Evolutionary conservation across 2,329 filamentous ascomycete genomes (phyloP).

Genomic region (Didymellaceae sp.): DNA sequence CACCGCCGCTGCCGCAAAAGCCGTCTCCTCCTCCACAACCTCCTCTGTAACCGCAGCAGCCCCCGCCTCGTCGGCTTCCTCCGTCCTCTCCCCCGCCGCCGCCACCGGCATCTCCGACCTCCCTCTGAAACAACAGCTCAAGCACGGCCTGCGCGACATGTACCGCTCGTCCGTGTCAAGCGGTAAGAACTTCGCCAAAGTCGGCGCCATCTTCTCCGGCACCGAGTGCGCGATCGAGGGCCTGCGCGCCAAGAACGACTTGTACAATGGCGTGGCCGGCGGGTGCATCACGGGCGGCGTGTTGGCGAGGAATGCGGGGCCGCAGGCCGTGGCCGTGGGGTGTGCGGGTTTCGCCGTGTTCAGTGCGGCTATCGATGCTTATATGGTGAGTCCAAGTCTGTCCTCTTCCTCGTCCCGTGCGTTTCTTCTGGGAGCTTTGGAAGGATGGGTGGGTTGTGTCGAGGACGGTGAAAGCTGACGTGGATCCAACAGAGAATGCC

Average conservation of each 20-base stretch:
- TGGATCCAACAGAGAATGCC: conserved; percentile 41
- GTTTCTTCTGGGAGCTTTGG: neutral
- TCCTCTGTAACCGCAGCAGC: conserved; percentile 49
- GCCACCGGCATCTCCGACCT: conserved; percentile 63
- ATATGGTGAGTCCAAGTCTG: conserved; percentile 69
- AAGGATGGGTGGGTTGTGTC: neutral
- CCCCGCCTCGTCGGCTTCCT: conserved; percentile 36
- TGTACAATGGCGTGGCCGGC: conserved; percentile 84
- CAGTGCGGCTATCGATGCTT: conserved; percentile 87
- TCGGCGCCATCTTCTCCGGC: conserved; percentile 88
- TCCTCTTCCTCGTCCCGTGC: no score
- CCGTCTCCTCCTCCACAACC: conserved; percentile 48
- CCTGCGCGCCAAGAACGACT: conserved; percentile 88
- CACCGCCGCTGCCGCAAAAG: conserved; percentile 39
- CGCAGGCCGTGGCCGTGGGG: conserved; percentile 84
- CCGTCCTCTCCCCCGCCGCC: conserved; percentile 46
- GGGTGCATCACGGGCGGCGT: conserved; percentile 92
- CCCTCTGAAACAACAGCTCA: conserved; percentile 83
- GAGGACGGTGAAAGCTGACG: no score
- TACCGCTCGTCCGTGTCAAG: conserved; percentile 79
- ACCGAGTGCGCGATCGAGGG: conserved; percentile 97
- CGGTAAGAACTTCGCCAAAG: conserved; percentile 92
- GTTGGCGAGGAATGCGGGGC: conserved; percentile 83
- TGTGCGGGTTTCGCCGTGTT: conserved; percentile 96
- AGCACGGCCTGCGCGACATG: conserved; percentile 92